Percentiles rank a stretch among this genome's conserved stretches.
Evolutionary conservation across 228 moss, liverwort and hornwort species (phyloP).

Genomic region (Sphagnum fallax): DNA sequence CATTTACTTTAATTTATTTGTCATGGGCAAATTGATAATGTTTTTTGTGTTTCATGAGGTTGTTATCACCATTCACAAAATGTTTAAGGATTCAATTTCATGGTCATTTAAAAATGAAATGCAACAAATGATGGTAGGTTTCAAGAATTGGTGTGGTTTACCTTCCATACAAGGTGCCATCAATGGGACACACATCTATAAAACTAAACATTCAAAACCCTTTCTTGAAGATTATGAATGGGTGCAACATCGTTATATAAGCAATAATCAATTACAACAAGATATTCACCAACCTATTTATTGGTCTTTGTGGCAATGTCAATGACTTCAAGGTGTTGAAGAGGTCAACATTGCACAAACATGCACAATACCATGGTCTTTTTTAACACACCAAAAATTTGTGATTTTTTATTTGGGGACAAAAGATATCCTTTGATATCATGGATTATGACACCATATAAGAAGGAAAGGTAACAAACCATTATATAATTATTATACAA

Average conservation of each 20-base stretch:
- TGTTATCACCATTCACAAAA: neutral
- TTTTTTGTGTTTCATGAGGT: neutral
- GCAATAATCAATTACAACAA: neutral
- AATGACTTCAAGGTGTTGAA: neutral
- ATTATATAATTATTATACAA: neutral
- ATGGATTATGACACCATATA: neutral
- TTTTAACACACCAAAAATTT: neutral
- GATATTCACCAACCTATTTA: slow-evolving; percentile 3
- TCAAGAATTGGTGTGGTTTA: slow-evolving; percentile 1
- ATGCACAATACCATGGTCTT: neutral
- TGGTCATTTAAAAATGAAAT: slow-evolving; percentile 1
- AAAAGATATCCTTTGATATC: neutral
- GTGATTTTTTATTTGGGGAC: neutral
- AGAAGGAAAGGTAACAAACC: neutral
- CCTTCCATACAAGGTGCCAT: slow-evolving; percentile 3
- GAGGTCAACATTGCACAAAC: neutral
- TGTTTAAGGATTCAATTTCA: neutral
- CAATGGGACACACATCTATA: slow-evolving; percentile 3
- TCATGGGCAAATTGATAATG: neutral
- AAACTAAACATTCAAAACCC: neutral
- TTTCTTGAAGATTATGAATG: slow-evolving; percentile 1
- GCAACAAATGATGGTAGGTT: slow-evolving; percentile 3
- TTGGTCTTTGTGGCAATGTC: slow-evolving; percentile 1
- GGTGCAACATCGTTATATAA: slow-evolving; percentile 2
- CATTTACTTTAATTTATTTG: neutral